Conservation (phyloP, 345 rosid genomes). For the Citrus maxima region DNA sequence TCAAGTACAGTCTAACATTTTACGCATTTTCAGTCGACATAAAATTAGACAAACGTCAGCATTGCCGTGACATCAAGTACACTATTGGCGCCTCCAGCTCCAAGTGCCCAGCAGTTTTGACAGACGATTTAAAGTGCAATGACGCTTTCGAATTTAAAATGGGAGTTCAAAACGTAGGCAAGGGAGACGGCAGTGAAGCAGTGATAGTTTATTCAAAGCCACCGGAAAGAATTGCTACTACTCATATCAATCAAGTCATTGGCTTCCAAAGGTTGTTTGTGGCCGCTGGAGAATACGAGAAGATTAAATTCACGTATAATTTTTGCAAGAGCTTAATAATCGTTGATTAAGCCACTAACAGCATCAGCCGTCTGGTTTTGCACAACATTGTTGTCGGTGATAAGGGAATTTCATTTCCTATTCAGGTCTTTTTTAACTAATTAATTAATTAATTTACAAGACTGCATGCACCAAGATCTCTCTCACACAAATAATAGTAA, state of each 20-base stretch:
- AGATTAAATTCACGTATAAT: conserved; percentile 23
- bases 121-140: background rate
- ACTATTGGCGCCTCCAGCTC: background rate
- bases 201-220: conserved; percentile 33
- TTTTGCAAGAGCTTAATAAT: conserved; percentile 28
- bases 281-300: conserved; percentile 7
- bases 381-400: conserved; percentile 28
- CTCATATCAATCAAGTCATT: conserved; percentile 26
- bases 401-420: conserved; percentile 3
- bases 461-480: too few species aligned
- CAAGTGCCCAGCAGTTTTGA: conserved; percentile 15
- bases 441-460: too few species aligned
- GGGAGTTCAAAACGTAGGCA: conserved; percentile 17
- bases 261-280: conserved; percentile 33
- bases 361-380: conserved; percentile 19
- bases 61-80: conserved; percentile 19
- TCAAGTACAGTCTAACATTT: conserved; percentile 5
- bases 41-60: conserved; percentile 15
- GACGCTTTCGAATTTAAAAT: conserved; percentile 7
- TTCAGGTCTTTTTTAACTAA: background rate
- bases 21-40: background rate
- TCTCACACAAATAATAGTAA: too few species aligned
- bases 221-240: conserved; percentile 13
- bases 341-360: conserved; percentile 10
- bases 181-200: conserved; percentile 28